These are phyloP conservation scores for Russula vinacea DNA, from an alignment of 768 basidiomycete genomes.

Conservation along the genomic window DNA sequence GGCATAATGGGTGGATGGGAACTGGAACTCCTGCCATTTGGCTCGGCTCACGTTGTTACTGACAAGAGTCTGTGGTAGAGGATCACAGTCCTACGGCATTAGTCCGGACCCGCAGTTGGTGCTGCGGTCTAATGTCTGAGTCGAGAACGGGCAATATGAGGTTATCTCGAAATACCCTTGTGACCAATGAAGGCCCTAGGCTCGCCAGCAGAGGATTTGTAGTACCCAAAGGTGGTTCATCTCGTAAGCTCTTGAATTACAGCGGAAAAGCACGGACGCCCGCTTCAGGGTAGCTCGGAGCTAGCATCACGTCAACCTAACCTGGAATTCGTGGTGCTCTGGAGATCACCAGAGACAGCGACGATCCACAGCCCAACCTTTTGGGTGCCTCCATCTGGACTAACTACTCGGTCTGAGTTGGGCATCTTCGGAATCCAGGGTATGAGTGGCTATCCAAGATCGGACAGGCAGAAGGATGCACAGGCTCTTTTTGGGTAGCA, in stretches of 20 bases:
- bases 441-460: background rate
- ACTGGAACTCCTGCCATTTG: too few species aligned
- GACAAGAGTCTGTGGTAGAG: background rate
- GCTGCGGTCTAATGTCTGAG: background rate
- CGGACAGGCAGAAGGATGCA: background rate
- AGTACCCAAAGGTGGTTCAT: background rate
- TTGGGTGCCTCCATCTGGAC: background rate
- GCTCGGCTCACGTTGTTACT: too few species aligned
- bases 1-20: background rate
- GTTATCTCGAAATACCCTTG: background rate
- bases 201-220: background rate
- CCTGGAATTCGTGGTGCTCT: background rate
- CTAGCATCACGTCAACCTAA: background rate
- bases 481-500: background rate
- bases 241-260: background rate
- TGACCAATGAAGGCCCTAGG: background rate
- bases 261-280: background rate
- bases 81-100: conserved; percentile 4
- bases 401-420: background rate
- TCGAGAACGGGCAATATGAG: conserved; percentile 1
- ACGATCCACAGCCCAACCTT: background rate
- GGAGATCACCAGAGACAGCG: conserved; percentile 5
- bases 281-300: background rate
- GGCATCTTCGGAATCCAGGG: background rate
- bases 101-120: conserved; percentile 8